Percentiles rank a stretch among this genome's conserved stretches.
Conservation (phyloP, 805 yeast species). For the Limtongia smithiae region DNA sequence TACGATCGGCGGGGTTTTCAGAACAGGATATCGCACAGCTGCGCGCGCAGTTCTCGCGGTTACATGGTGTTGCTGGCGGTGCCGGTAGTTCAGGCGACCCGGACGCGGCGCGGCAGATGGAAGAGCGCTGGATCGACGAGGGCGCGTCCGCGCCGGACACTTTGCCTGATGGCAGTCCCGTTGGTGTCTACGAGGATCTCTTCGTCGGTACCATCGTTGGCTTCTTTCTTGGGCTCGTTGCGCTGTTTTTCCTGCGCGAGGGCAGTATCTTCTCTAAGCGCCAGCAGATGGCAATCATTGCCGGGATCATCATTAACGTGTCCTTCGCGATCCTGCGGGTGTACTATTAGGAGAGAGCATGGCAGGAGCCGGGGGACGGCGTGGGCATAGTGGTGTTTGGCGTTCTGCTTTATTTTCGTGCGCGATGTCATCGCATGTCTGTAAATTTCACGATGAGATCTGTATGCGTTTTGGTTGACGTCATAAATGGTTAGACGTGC, state of each 20-base stretch:
- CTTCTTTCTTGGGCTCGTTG: constrained; percentile 67
- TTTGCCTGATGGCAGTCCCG: constrained; percentile 35
- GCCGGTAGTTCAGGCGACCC: constrained; percentile 58
- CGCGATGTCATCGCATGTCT: too few species aligned
- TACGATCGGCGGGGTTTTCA: constrained; percentile 77
- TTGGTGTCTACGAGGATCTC: constrained; percentile 58
- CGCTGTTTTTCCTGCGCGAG: constrained; percentile 56
- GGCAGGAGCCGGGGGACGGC: too few species aligned
- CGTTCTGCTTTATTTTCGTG: too few species aligned
- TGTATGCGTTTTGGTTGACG: too few species aligned
- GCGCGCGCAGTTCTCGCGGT: constrained; percentile 66
- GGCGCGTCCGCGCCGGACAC: constrained; percentile 32
- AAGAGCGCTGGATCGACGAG: constrained; percentile 37
- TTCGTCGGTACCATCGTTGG: constrained; percentile 71
- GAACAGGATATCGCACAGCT: constrained; percentile 70
- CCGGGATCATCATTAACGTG: constrained; percentile 67
- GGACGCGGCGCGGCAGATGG: constrained; percentile 40
- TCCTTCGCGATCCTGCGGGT: constrained; percentile 59
- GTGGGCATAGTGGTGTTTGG: too few species aligned
- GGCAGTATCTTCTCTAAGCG: constrained; percentile 57
- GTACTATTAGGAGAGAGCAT: constrained; percentile 33
- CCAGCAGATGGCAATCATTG: constrained; percentile 64
- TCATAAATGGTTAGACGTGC: too few species aligned
- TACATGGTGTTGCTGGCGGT: constrained; percentile 48
- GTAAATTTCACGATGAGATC: too few species aligned